These are phyloP conservation scores for Ophiostoma populinum DNA, from an alignment of 2,329 filamentous ascomycete species.

Conservation along the genomic window DNA sequence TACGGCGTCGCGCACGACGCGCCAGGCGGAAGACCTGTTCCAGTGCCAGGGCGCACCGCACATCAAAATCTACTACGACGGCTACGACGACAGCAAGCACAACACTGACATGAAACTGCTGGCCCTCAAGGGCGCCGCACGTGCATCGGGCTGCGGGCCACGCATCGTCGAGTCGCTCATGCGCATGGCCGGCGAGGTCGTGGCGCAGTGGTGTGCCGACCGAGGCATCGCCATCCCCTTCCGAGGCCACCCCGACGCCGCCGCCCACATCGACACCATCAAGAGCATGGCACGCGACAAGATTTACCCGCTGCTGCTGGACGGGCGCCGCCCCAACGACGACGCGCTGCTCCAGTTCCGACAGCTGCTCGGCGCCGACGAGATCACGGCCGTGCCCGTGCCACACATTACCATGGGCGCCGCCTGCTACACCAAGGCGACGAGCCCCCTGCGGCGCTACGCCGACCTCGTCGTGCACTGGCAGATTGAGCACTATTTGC, in stretches of 20 bases:
- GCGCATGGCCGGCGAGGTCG: slow-evolving; percentile 44
- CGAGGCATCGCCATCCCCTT: slow-evolving; percentile 43
- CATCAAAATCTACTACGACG: slow-evolving; percentile 25
- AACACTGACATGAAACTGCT: background rate
- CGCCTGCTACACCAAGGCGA: slow-evolving; percentile 44
- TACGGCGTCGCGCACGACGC: too few relatives aligned
- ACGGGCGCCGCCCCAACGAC: slow-evolving; percentile 18
- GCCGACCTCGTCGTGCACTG: slow-evolving; percentile 46
- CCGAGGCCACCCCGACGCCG: slow-evolving; percentile 29
- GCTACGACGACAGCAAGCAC: slow-evolving; percentile 1
- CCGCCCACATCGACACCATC: slow-evolving; percentile 21
- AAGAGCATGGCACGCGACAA: slow-evolving; percentile 21
- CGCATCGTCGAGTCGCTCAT: slow-evolving; percentile 33
- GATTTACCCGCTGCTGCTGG: slow-evolving; percentile 22
- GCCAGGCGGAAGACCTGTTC: slow-evolving; percentile 11
- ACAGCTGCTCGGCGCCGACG: slow-evolving; percentile 30
- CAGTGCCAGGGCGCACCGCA: slow-evolving; percentile 29
- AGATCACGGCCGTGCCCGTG: slow-evolving; percentile 33
- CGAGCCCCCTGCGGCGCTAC: slow-evolving; percentile 49
- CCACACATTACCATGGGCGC: slow-evolving; percentile 40
- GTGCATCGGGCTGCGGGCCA: slow-evolving; percentile 12
- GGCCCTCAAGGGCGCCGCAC: background rate
- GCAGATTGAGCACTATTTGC: slow-evolving; percentile 44
- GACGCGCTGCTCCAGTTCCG: slow-evolving; percentile 17
- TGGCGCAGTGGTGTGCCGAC: slow-evolving; percentile 40